phyloP scores from a whole-genome alignment of 2,329 filamentous ascomycete species.

The Neurospora sp. region DNA sequence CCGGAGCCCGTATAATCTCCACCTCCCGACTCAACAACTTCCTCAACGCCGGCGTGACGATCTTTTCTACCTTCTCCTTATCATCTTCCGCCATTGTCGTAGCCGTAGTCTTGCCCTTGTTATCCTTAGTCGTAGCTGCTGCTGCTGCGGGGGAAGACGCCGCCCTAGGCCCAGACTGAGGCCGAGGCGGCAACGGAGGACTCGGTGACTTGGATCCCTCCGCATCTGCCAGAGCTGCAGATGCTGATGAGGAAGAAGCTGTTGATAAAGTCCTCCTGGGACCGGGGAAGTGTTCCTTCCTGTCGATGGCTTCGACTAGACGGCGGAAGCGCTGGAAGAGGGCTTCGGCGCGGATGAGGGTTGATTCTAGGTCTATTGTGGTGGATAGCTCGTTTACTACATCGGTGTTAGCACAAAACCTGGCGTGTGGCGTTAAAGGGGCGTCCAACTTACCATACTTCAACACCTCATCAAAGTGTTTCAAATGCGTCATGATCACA shows the following conservation, averaged over 20 bases:
- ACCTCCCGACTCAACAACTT: conserved; percentile 40
- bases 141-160: background rate
- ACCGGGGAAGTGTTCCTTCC: conserved; percentile 55
- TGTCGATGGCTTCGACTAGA: conserved; percentile 83
- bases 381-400: conserved; percentile 83
- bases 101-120: background rate
- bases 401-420: background rate
- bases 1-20: conserved; percentile 30
- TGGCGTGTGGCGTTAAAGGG: background rate
- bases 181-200: background rate
- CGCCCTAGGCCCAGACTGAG: background rate
- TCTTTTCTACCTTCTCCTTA: conserved; percentile 26
- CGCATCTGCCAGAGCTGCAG: background rate
- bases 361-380: conserved; percentile 82
- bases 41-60: conserved; percentile 48
- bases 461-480: conserved; percentile 91
- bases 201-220: background rate
- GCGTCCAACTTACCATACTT: conserved; percentile 66
- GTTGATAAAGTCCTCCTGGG: conserved; percentile 5
- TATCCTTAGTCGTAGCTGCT: background rate
- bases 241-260: background rate
- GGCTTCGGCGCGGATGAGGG: conserved; percentile 76
- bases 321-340: conserved; percentile 83
- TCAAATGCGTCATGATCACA: conserved; percentile 88
- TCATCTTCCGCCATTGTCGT: conserved; percentile 5